Evolutionary conservation across 2,329 filamentous ascomycete genomes (phyloP), one percentile per base, ranked within the genome.

Genomic region (Cercospora berteroae): DNA sequence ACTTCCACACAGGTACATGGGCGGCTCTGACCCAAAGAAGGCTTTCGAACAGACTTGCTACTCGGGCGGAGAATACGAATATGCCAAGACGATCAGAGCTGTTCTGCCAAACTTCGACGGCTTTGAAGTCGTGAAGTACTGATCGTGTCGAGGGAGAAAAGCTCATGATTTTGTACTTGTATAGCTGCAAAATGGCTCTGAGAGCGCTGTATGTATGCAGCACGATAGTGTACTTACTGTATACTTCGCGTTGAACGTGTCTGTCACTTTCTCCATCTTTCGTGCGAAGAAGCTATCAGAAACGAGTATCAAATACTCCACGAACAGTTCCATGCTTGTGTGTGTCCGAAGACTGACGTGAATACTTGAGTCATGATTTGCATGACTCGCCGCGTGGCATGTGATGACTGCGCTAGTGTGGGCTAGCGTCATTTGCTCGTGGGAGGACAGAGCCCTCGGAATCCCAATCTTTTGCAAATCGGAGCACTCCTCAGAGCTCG

Each of bases 1-100:
- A 64, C 57, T 36, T 42, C 5, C 1, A 18, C 31, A n/a, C 27
- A 68, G 66, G 18, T 70, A 70, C 57, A 72, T 68, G 70, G 72
- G 68, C 4, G 70, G 70, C 13, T 66, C 61, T 18, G 48, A 67
- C 13, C 72, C 72, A 0, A 70, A 68, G 60, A 75, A 76, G 64
- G 74, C 72, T 2, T 74, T 75, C 60, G 74, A 77, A 65, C 71
- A 69, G 63, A 71, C 70, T 18, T 73, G 71, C 61, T 77, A 77
- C 60, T 71, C 74, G n/a, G 75, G 74, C 16, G 75, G 75, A 39
- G 50, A 74, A 18, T 68, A 69, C 52, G 70, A 70, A 8, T 77
- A 77, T 62, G 67, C 68, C 8, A 69, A 71, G 44, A 74, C 77
- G 42, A 77, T 77, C 55, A 61, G 74, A 23, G 64, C 64, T n/a